Conservation (phyloP, 2,329 filamentous ascomycete genomes). For the Coniosporium tulheliwenetii region DNA sequence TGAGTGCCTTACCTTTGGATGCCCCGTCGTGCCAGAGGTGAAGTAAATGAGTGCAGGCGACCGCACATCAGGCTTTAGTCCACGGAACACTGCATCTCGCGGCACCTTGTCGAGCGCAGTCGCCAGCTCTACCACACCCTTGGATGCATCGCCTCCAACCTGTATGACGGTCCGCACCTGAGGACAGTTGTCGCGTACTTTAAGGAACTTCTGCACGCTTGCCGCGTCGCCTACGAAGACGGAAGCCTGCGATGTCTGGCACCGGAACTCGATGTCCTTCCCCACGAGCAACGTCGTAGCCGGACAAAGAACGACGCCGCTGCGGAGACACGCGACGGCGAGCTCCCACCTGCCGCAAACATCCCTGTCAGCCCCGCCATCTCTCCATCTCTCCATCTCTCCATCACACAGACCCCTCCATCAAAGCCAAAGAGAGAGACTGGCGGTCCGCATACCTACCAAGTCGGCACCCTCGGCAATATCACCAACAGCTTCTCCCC, state of each 20-base stretch:
- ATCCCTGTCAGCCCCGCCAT: not conserved
- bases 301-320: slow-evolving; percentile 21
- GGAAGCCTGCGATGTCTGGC: slow-evolving; percentile 16
- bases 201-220: slow-evolving; percentile 18
- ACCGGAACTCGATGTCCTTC: slow-evolving; percentile 23
- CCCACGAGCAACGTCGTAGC: slow-evolving; percentile 21
- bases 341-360: slow-evolving; percentile 20
- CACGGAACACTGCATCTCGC: slow-evolving; percentile 8
- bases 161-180: slow-evolving; percentile 18
- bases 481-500: slow-evolving; percentile 22
- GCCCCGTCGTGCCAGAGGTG: slow-evolving; percentile 23
- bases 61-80: slow-evolving; percentile 11
- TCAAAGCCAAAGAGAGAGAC: not conserved
- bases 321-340: slow-evolving; percentile 19
- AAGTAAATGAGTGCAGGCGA: slow-evolving; percentile 23
- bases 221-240: slow-evolving; percentile 22
- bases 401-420: not conserved
- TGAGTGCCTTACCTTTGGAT: slow-evolving; percentile 13
- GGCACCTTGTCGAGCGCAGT: slow-evolving; percentile 11
- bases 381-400: not conserved
- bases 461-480: slow-evolving; percentile 19
- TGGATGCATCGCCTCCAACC: slow-evolving; percentile 7
- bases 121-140: slow-evolving; percentile 12
- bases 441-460: slow-evolving; percentile 4
- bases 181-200: slow-evolving; percentile 15